phyloP scores from a whole-genome alignment of 2,329 filamentous ascomycete species.

The Ophiostoma tasmaniense region DNA sequence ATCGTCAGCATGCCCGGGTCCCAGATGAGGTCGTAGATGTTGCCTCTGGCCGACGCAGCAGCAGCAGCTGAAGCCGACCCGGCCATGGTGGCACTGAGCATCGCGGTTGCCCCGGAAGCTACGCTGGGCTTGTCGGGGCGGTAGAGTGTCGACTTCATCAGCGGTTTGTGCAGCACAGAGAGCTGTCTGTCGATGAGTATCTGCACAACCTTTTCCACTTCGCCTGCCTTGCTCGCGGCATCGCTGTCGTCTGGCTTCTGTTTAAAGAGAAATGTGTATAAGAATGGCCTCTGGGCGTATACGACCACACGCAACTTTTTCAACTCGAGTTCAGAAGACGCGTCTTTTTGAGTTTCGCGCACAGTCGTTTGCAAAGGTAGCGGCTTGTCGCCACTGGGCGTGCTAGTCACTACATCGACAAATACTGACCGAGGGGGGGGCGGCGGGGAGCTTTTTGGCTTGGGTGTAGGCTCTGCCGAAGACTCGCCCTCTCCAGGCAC shows the following conservation, averaged over 20 bases:
- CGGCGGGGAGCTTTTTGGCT: neutral
- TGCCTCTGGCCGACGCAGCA: slow-evolving; percentile 21
- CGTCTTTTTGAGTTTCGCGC: neutral
- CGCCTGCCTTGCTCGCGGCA: neutral
- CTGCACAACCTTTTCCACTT: slow-evolving; percentile 8
- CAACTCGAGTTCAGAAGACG: slow-evolving; percentile 33
- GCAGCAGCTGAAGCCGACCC: neutral
- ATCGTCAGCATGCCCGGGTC: slow-evolving; percentile 48
- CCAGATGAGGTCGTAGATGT: slow-evolving; percentile 56
- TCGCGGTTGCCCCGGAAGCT: slow-evolving; percentile 19
- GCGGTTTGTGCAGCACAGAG: slow-evolving; percentile 46
- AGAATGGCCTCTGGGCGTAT: slow-evolving; percentile 66
- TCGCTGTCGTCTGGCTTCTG: slow-evolving; percentile 36
- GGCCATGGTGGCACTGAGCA: slow-evolving; percentile 7
- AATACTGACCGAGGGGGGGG: slow-evolving; percentile 58
- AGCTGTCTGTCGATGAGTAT: slow-evolving; percentile 36
- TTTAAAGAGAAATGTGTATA: slow-evolving; percentile 67
- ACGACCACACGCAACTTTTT: slow-evolving; percentile 59
- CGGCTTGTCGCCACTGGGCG: neutral
- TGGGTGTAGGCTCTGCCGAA: neutral
- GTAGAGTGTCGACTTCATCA: slow-evolving; percentile 49
- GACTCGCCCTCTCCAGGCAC: neutral
- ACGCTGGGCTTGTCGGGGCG: slow-evolving; percentile 42
- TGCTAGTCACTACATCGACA: slow-evolving; percentile 46
- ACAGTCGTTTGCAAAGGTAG: neutral